A percentile compares a stretch with the other conserved stretches of the same genome.
Conservation (phyloP, 2,329 filamentous ascomycete genomes). For the Neonectria ditissima region DNA sequence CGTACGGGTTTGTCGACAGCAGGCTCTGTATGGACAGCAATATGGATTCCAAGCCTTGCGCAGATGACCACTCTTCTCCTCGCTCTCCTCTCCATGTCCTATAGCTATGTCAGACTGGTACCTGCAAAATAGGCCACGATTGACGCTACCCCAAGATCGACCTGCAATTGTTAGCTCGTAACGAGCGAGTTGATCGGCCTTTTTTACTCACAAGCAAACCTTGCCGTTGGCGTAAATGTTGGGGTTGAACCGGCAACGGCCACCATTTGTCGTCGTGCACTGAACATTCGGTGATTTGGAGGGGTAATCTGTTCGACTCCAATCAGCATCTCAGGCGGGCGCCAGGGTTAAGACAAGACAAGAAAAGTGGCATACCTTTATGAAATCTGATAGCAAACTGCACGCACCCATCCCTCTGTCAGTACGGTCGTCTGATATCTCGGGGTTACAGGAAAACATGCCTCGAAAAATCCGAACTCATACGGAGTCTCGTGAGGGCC, state of each 20-base stretch:
- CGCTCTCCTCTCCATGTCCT: slow-evolving; percentile 94
- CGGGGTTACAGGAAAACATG: slow-evolving; percentile 53
- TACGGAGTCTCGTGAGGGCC: slow-evolving; percentile 96
- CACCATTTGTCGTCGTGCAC: slow-evolving; percentile 88
- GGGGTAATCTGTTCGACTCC: slow-evolving; percentile 77
- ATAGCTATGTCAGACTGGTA: slow-evolving; percentile 30
- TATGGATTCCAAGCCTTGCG: slow-evolving; percentile 94
- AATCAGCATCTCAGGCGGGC: background rate
- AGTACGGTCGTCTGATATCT: slow-evolving; percentile 6
- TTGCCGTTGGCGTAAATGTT: slow-evolving; percentile 95
- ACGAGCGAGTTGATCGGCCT: background rate
- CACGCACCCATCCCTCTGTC: background rate
- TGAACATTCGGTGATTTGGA: slow-evolving; percentile 71
- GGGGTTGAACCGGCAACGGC: slow-evolving; percentile 91
- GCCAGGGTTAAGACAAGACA: background rate
- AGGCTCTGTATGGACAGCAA: slow-evolving; percentile 95
- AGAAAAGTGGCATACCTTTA: slow-evolving; percentile 65
- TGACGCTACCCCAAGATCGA: slow-evolving; percentile 82
- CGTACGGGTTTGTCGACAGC: slow-evolving; percentile 93
- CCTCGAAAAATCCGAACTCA: slow-evolving; percentile 97
- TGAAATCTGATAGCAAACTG: slow-evolving; percentile 83
- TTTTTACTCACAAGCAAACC: slow-evolving; percentile 82
- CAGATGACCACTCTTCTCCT: slow-evolving; percentile 96
- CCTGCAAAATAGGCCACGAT: background rate
- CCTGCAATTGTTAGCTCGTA: slow-evolving; percentile 57